These are phyloP conservation scores for Petunia axillaris DNA, from an alignment of 257 asterid genomes.

Conservation along the genomic window DNA sequence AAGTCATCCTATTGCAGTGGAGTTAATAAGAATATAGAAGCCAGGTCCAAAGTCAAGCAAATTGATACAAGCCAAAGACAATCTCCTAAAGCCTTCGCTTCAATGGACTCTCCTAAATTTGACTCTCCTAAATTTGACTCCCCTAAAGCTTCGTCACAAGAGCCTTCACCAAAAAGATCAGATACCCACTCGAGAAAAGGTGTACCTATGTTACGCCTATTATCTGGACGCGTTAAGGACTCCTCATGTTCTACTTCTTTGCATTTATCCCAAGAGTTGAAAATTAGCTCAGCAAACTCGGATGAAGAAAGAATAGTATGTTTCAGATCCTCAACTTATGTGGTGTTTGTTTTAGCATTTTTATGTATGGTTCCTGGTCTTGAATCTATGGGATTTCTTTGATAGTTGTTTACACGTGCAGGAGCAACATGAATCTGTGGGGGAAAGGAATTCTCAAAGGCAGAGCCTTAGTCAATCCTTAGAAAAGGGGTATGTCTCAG, in stretches of 20 bases:
- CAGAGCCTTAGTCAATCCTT: conserved; percentile 43
- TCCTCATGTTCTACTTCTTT: conserved; percentile 43
- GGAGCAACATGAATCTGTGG: conserved; percentile 50
- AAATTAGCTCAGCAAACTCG: conserved; percentile 53
- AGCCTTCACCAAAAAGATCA: conserved; percentile 50
- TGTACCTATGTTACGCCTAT: conserved; percentile 57
- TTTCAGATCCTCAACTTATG: conserved; percentile 31
- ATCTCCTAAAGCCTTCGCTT: conserved; percentile 51
- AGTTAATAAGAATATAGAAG: conserved; percentile 38
- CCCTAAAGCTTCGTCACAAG: conserved; percentile 36
- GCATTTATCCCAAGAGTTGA: conserved; percentile 41
- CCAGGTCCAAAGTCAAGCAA: conserved; percentile 34
- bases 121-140: conserved; percentile 22
- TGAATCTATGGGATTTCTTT: conserved; percentile 29
- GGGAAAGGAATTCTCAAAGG: conserved; percentile 37
- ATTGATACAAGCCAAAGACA: conserved; percentile 35
- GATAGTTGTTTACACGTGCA: conserved; percentile 43
- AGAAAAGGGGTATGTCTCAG: conserved; percentile 55
- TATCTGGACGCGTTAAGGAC: conserved; percentile 57
- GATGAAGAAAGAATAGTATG: conserved; percentile 64
- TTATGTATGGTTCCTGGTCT: background rate
- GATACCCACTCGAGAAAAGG: conserved; percentile 42
- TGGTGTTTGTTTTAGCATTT: conserved; percentile 1
- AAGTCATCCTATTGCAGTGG: conserved; percentile 38
- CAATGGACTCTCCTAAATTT: conserved; percentile 49